Base-by-base conservation (phyloP, 768 basidiomycete species). In the Crepidotus variabilis region DNA sequence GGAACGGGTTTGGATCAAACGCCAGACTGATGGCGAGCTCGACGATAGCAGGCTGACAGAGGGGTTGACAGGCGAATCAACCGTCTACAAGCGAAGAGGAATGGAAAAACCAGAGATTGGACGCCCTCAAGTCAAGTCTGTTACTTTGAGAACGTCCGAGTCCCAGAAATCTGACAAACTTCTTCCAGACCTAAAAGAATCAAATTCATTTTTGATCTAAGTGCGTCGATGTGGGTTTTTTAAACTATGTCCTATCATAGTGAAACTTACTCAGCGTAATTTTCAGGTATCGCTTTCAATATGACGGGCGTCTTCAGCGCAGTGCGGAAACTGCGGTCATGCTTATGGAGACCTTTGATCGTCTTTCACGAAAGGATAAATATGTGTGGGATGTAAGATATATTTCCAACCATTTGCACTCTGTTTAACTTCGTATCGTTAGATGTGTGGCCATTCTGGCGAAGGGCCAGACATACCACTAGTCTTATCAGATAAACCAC, bases 361-460 rank as follows among this genome's bases (percentile, higher is more conserved):
- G 79, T 4, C 70, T 88, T 14, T 80, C 82, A 7, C 67, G 82
- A 49, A 85, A 86, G 66, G 84, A 86, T 58, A 88, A 88, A 67
- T 88, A 85, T 64, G 80, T 81, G n/a, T 88, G 86, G 86, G 86
- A 88, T 77, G 86, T 87, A 61, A 70, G 84, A 77, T 1, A 18
- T 48, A 4, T 32, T 45, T 32, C 16, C 13, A 23, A 34, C 47
- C 24, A 7, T 13, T 7, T 6, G 4, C 20, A 14, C 13, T 49
- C 13, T 23, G 2, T 21, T 20, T 21, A 21, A n/a, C 22, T 6
- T 13, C 5, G 21, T n/a, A 20, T 18, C n/a, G 24, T 4, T 7
- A 20, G 18, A 24, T 28, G 55, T 86, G 85, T 14, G 47, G 47
- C 21, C 47, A 49, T 21, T 86, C 84, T 18, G 86, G 86, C 21